These are phyloP conservation scores for Sarocladiaceae sp. DNA, from an alignment of 2,329 filamentous ascomycete species.

Conservation along the genomic window DNA sequence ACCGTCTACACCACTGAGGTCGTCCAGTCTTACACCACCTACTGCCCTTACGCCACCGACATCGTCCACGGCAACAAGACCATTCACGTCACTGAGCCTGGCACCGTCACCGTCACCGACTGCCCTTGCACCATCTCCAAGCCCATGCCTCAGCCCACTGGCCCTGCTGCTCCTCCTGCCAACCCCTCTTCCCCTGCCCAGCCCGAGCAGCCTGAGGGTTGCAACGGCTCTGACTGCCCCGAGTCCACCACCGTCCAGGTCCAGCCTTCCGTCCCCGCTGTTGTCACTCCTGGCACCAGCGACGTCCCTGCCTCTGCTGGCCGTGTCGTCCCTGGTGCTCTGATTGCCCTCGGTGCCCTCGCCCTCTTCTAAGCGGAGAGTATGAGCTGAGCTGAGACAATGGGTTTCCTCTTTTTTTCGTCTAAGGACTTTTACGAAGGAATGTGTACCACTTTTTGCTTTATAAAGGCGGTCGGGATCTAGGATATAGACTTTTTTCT, in stretches of 20 bases:
- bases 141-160: not conserved
- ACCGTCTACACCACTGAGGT: slow-evolving; percentile 16
- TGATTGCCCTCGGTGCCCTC: slow-evolving; percentile 6
- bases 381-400: too few species aligned
- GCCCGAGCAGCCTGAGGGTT: not conserved
- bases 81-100: slow-evolving; percentile 50
- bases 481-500: slow-evolving; percentile 2
- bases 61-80: slow-evolving; percentile 45
- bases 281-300: too few species aligned
- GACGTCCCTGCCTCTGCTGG: slow-evolving; percentile 4
- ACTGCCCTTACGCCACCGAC: slow-evolving; percentile 44
- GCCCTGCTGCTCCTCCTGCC: slow-evolving; percentile 5
- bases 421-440: not conserved
- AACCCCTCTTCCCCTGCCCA: not conserved
- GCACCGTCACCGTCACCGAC: slow-evolving; percentile 51
- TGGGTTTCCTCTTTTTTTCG: not conserved
- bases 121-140: slow-evolving; percentile 31
- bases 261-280: too few species aligned
- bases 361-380: slow-evolving; percentile 5
- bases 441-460: not conserved
- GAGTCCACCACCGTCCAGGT: too few species aligned
- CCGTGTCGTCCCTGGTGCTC: slow-evolving; percentile 6
- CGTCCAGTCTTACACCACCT: slow-evolving; percentile 32
- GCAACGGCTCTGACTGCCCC: too few species aligned
- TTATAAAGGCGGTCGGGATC: not conserved